phyloP scores from a whole-genome alignment of 768 basidiomycete genomes.

The Russula virescens region DNA sequence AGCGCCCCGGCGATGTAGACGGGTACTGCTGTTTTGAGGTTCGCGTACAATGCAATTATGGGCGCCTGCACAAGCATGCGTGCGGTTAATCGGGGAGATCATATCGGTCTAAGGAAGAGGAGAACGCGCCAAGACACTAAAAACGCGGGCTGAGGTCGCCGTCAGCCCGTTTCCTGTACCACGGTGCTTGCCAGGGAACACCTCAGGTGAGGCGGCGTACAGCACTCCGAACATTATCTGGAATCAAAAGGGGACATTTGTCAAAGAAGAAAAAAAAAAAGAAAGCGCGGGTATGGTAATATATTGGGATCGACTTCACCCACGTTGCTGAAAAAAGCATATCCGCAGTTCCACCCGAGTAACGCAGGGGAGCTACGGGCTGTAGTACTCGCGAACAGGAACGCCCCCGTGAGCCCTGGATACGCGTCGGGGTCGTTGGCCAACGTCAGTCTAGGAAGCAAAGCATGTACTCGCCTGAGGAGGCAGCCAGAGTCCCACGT shows the following conservation, averaged over 20 bases:
- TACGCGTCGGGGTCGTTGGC: conserved; percentile 43
- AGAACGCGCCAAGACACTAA: conserved; percentile 57
- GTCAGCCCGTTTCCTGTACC: conserved; percentile 68
- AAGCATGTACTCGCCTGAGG: conserved; percentile 46
- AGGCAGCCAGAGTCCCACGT: conserved; percentile 58
- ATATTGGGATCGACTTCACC: conserved; percentile 19
- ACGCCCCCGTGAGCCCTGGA: conserved; percentile 64
- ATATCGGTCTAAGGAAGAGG: not conserved
- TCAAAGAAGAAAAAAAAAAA: not conserved
- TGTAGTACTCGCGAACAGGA: conserved; percentile 73
- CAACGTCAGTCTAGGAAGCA: conserved; percentile 28
- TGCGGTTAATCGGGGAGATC: not conserved
- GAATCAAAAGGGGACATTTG: conserved; percentile 2
- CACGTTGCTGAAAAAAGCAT: conserved; percentile 58
- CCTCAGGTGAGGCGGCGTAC: conserved; percentile 63
- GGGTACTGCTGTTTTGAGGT: conserved; percentile 57
- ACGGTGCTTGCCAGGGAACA: conserved; percentile 66
- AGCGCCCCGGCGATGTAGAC: conserved; percentile 67
- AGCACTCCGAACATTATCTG: conserved; percentile 74
- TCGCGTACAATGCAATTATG: conserved; percentile 64
- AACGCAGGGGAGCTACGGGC: conserved; percentile 60
- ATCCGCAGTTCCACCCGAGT: conserved; percentile 78
- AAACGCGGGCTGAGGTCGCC: conserved; percentile 54
- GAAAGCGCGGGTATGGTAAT: not conserved
- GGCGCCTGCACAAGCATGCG: conserved; percentile 46